Percentiles rank a stretch among this genome's conserved stretches.
Conservation (phyloP, 1,284 basidiomycete genomes). For the Ganoderma resinaceum region DNA sequence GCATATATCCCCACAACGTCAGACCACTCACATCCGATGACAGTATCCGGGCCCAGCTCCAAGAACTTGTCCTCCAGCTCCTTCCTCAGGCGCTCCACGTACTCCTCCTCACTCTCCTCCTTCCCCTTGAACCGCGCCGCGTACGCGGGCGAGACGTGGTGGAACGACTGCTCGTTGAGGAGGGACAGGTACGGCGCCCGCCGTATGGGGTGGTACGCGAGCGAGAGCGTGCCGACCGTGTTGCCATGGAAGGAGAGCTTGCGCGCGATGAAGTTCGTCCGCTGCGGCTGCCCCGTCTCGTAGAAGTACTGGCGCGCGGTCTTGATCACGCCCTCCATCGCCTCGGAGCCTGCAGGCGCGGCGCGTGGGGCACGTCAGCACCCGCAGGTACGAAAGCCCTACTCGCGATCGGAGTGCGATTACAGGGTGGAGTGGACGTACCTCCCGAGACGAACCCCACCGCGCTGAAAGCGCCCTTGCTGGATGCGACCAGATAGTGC, state of each 20-base stretch:
- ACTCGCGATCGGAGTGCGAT: neutral
- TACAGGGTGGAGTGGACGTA: conserved; percentile 36
- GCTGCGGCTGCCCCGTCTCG: conserved; percentile 71
- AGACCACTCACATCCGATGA: conserved; percentile 70
- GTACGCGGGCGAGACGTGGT: conserved; percentile 88
- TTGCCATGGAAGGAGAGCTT: conserved; percentile 87
- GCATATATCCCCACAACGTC: neutral
- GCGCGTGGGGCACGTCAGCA: neutral
- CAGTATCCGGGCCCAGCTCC: conserved; percentile 80
- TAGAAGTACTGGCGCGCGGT: conserved; percentile 79
- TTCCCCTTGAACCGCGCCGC: conserved; percentile 74
- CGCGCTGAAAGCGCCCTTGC: conserved; percentile 77
- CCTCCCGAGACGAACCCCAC: conserved; percentile 79
- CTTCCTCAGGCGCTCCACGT: conserved; percentile 74
- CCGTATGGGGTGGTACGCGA: conserved; percentile 70
- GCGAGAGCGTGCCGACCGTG: conserved; percentile 72
- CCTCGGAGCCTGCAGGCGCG: conserved; percentile 71
- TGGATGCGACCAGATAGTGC: conserved; percentile 60
- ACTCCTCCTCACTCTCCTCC: conserved; percentile 78
- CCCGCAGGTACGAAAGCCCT: neutral
- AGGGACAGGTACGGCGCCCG: conserved; percentile 72
- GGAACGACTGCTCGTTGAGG: conserved; percentile 69
- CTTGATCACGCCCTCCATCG: conserved; percentile 85
- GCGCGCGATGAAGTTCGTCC: conserved; percentile 83
- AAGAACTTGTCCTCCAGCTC: conserved; percentile 88